phyloP scores from a whole-genome alignment of 2,329 filamentous ascomycete genomes.

The Periconia digitata region DNA sequence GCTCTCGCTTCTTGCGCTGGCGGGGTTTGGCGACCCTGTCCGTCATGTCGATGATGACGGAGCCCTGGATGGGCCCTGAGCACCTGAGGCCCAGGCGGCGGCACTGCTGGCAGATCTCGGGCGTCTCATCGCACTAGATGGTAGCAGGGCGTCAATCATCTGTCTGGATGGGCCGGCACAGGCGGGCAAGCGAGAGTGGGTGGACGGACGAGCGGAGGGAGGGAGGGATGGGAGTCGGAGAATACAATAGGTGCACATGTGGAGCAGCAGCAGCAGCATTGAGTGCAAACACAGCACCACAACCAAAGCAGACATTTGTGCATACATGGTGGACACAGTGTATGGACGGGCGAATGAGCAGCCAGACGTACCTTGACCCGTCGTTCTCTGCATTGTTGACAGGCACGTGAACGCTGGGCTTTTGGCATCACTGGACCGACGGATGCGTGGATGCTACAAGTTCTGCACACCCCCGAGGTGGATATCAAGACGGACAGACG shows the following conservation, averaged over 20 bases:
- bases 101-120: conserved; percentile 31
- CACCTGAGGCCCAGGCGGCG: conserved; percentile 30
- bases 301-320: not conserved
- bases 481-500: not conserved
- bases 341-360: not conserved
- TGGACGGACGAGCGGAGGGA: not conserved
- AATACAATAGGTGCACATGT: not conserved
- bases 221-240: not conserved
- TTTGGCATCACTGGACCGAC: conserved; percentile 16
- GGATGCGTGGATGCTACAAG: not conserved
- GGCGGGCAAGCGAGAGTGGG: not conserved
- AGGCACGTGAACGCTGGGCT: conserved; percentile 36
- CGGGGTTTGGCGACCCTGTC: conserved; percentile 31
- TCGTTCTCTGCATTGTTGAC: conserved; percentile 37
- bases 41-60: conserved; percentile 40
- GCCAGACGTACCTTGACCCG: conserved; percentile 33
- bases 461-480: not conserved
- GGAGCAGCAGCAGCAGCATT: too few species aligned
- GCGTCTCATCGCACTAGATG: conserved; percentile 36
- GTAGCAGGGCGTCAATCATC: not conserved
- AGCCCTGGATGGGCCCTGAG: conserved; percentile 34
- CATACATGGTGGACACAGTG: not conserved
- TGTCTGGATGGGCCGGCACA: not conserved
- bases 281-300: too few species aligned
- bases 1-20: conserved; percentile 23